Conservation (phyloP, 495 filamentous ascomycete species). For the Podospora pseudocomata region DNA sequence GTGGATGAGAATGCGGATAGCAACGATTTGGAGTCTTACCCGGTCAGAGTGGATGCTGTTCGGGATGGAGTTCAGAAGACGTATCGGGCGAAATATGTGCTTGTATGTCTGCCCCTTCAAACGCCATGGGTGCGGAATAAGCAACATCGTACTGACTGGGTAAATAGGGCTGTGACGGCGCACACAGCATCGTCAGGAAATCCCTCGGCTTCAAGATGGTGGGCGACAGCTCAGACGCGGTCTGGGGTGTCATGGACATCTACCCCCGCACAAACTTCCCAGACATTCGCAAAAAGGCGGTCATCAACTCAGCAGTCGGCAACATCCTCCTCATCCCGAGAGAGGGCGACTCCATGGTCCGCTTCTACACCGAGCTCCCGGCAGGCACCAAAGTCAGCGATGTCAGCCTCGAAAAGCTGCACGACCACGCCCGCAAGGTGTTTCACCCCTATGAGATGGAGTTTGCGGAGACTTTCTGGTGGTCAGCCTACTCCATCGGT, state of each 20-base stretch:
- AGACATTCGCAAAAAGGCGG: conserved; percentile 59
- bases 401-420: conserved; percentile 56
- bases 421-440: conserved; percentile 55
- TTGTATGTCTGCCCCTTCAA: conserved; percentile 46
- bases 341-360: conserved; percentile 58
- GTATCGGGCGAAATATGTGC: conserved; percentile 63
- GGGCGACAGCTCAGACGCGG: conserved; percentile 67
- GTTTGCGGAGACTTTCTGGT: conserved; percentile 51
- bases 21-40: conserved; percentile 45
- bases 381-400: conserved; percentile 31
- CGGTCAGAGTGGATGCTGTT: conserved; percentile 51
- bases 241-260: conserved; percentile 77
- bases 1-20: conserved; percentile 44
- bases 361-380: conserved; percentile 61
- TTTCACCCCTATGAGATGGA: conserved; percentile 50
- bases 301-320: conserved; percentile 52
- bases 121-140: neutral
- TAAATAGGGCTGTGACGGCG: conserved; percentile 68
- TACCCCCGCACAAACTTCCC: conserved; percentile 73
- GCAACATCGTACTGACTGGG: conserved; percentile 11
- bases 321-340: conserved; percentile 61
- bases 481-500: conserved; percentile 63
- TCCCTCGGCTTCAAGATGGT: conserved; percentile 67
- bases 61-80: conserved; percentile 50
- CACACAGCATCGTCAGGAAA: conserved; percentile 65